Percentiles rank a stretch among this genome's conserved stretches.
Conservation (phyloP, 2,329 filamentous ascomycete species). For the Fonsecaea monophora region DNA sequence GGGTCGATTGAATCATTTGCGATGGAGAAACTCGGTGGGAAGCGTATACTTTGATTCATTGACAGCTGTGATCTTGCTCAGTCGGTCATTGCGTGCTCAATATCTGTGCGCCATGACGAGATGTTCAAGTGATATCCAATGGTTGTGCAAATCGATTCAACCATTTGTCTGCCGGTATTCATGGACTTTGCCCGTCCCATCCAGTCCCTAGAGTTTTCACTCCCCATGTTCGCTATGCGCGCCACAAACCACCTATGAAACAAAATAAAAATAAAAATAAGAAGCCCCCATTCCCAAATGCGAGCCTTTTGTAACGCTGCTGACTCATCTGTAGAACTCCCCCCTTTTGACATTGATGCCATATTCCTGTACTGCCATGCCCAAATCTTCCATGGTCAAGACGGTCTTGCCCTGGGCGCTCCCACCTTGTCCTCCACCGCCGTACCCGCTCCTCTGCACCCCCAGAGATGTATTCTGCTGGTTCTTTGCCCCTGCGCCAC, state of each 20-base stretch:
- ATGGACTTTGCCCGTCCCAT: neutral
- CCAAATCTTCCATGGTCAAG: constrained; percentile 96
- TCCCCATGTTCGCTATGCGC: constrained; percentile 23
- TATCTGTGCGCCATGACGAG: neutral
- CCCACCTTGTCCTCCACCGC: constrained; percentile 86
- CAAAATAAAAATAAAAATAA: neutral
- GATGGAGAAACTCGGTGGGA: neutral
- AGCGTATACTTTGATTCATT: neutral
- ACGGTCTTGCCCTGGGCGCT: constrained; percentile 86
- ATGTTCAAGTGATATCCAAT: neutral
- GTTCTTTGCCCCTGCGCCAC: constrained; percentile 56
- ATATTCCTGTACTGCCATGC: constrained; percentile 97
- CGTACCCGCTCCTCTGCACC: constrained; percentile 78
- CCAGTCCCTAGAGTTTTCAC: constrained; percentile 6
- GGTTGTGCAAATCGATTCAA: neutral
- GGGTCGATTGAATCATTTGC: neutral
- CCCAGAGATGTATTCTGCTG: constrained; percentile 65
- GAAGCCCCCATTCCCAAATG: neutral
- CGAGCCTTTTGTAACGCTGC: neutral
- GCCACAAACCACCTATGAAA: neutral
- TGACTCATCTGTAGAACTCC: constrained; percentile 83
- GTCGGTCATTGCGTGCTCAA: neutral
- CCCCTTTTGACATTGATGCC: constrained; percentile 96
- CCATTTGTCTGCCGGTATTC: neutral
- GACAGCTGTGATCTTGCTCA: neutral